phyloP scores from a whole-genome alignment of 2,329 filamentous ascomycete species.

The Cordyceps farinosa region DNA sequence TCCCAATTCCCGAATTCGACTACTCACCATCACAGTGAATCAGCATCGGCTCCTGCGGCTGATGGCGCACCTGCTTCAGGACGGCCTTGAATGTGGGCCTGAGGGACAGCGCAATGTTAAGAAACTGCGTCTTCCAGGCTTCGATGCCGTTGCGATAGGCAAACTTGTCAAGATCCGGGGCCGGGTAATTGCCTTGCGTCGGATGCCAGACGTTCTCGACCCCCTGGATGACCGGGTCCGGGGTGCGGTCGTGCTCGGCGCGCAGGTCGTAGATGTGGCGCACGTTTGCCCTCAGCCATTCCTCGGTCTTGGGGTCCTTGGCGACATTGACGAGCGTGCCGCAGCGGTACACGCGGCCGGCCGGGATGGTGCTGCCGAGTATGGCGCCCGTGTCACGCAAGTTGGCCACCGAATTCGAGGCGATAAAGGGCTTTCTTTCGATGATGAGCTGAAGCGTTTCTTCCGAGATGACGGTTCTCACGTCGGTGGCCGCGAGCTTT shows the following conservation, averaged over 20 bases:
- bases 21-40: slow-evolving; percentile 53
- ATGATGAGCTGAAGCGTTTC: too few relatives aligned
- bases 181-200: slow-evolving; percentile 33
- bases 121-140: slow-evolving; percentile 46
- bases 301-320: slow-evolving; percentile 29
- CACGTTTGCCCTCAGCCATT: slow-evolving; percentile 37
- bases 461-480: slow-evolving; percentile 38
- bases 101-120: slow-evolving; percentile 44
- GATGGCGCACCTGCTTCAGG: slow-evolving; percentile 47
- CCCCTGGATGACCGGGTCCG: slow-evolving; percentile 42
- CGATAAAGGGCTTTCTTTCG: slow-evolving; percentile 49
- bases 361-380: slow-evolving; percentile 38
- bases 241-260: slow-evolving; percentile 40
- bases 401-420: slow-evolving; percentile 47
- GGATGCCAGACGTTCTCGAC: slow-evolving; percentile 45
- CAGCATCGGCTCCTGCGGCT: slow-evolving; percentile 42
- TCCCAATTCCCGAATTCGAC: too few relatives aligned
- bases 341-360: slow-evolving; percentile 44
- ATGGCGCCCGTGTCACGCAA: slow-evolving; percentile 48
- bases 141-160: slow-evolving; percentile 41
- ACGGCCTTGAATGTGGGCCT: slow-evolving; percentile 40
- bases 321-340: slow-evolving; percentile 38
- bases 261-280: slow-evolving; percentile 51
- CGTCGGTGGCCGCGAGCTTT: slow-evolving; percentile 40
- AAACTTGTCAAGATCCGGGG: slow-evolving; percentile 40